Evolutionary conservation across 139 green algal species (phyloP).

Genomic region (Chlorella sp.): DNA sequence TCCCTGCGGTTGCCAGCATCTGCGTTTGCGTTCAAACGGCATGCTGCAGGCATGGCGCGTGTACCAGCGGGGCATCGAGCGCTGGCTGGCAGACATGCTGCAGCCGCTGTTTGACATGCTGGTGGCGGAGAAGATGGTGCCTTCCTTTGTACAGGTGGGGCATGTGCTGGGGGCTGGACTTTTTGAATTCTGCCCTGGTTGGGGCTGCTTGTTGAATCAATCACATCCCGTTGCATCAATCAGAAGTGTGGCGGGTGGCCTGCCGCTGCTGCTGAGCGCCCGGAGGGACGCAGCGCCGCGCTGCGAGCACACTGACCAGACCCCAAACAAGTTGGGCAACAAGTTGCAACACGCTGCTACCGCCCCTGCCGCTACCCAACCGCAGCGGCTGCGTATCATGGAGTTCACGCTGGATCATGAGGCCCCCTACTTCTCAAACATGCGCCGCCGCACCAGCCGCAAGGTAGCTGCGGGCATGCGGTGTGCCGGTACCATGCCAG

Average conservation of each 20-base stretch:
- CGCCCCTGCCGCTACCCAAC: too few relatives aligned
- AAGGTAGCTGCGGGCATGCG: slow-evolving; percentile 41
- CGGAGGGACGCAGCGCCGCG: too few relatives aligned
- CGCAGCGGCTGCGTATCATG: slow-evolving; percentile 84
- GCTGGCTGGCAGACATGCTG: slow-evolving; percentile 93
- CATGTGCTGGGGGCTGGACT: neutral
- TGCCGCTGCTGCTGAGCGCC: too few relatives aligned
- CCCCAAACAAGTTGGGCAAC: neutral
- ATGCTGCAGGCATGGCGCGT: slow-evolving; percentile 85
- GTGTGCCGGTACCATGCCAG: too few relatives aligned
- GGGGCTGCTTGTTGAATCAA: too few relatives aligned
- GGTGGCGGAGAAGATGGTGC: slow-evolving; percentile 62
- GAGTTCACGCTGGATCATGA: slow-evolving; percentile 97
- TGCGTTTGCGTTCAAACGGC: neutral
- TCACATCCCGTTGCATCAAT: too few relatives aligned
- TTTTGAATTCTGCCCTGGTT: too few relatives aligned
- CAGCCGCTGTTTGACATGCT: slow-evolving; percentile 95
- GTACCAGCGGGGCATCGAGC: slow-evolving; percentile 93
- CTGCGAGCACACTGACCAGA: too few relatives aligned
- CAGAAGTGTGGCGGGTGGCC: too few relatives aligned
- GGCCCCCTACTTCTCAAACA: slow-evolving; percentile 91
- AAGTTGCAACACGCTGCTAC: too few relatives aligned
- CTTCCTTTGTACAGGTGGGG: slow-evolving; percentile 62
- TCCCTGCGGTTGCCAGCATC: too few relatives aligned
- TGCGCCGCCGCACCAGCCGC: slow-evolving; percentile 85